Evolutionary conservation across 805 yeast genomes (phyloP).

Genomic region (Lachancea quebecensis): DNA sequence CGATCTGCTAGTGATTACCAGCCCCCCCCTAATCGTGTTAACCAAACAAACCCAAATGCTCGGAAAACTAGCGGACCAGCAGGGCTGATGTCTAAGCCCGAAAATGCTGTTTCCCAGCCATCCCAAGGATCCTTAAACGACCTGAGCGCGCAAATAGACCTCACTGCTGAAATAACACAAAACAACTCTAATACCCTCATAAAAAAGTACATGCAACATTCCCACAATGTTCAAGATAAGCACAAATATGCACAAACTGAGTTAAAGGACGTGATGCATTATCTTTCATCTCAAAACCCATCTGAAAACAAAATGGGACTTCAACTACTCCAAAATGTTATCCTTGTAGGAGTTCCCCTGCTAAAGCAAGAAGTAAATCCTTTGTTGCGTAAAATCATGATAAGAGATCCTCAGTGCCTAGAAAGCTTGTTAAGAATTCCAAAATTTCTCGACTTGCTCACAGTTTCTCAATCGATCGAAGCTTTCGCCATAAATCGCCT

Average conservation of each 20-base stretch:
- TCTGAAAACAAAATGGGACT: conserved; percentile 23
- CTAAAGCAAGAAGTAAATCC: conserved; percentile 15
- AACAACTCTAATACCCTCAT: conserved; percentile 20
- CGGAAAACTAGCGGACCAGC: not conserved
- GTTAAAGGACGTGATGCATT: conserved; percentile 5
- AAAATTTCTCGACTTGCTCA: conserved; percentile 25
- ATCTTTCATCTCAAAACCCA: conserved; percentile 18
- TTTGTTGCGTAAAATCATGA: conserved; percentile 17
- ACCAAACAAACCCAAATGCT: conserved; percentile 9
- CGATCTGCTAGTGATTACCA: conserved; percentile 7
- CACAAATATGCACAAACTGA: not conserved
- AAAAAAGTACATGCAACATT: conserved; percentile 22
- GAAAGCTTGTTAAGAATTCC: conserved; percentile 25
- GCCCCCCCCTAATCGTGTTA: conserved; percentile 10
- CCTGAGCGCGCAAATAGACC: conserved; percentile 17
- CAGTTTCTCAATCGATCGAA: conserved; percentile 25
- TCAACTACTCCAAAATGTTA: conserved; percentile 6
- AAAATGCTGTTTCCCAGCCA: conserved; percentile 8
- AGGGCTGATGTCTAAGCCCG: conserved; percentile 9
- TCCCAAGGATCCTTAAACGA: conserved; percentile 2
- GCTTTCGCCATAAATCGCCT: conserved; percentile 27
- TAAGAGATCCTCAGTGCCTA: conserved; percentile 25
- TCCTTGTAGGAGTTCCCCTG: conserved; percentile 1
- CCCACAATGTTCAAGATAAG: not conserved
- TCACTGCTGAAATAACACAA: conserved; percentile 25